Base-by-base conservation (phyloP, 352 stramenopile genomes). In the Pythium dissotocum region DNA sequence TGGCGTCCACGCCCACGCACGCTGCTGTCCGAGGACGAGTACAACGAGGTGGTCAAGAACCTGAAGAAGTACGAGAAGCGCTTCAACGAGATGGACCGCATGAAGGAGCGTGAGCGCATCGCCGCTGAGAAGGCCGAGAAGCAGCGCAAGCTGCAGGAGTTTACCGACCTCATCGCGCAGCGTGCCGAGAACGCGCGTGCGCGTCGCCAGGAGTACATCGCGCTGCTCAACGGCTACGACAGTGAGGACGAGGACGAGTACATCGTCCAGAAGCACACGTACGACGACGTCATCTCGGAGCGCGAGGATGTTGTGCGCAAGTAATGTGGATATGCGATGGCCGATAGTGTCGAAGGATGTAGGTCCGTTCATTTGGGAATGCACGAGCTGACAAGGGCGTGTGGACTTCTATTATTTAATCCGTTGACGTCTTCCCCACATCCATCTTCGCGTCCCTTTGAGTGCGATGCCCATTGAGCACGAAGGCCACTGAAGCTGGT, bases 51-150 rank as follows among this genome's bases (percentile, higher is more conserved):
- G 58, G 88, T 99, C 48, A 98, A 98, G 76, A 98, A 99, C 76
- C 83, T 99, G 52, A 98, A 98, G 65, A 99, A 98, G 82, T 99
- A 99, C 78, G 83, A 93, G 72, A 93, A 94, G 75, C 86, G 85
- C 55, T 95, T 93, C 79, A 89, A 91, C 71, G 85, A 95, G 73
- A 88, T 93, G 75, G 88, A 95, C 69, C 84, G 86, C 14, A 69
- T 93, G 35, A 92, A 92, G 76, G 88, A 93, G 58, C 87, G 87
- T 61, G 85, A 95, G 73, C 85, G 85, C 26, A 32, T 88, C 36
- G 80, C 80, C 24, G 78, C 75, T 33, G 79, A 85, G 61, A 83
- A 89, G 49, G 80, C 81, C 10, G 82, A 91, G 70, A 90, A 90
- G 75, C 78, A 88, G 72, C 81, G 80, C 38, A 55, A 88, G 72